Evolutionary conservation across 2,329 filamentous ascomycete species (phyloP).

Genomic region (Bipolaris oryzae): DNA sequence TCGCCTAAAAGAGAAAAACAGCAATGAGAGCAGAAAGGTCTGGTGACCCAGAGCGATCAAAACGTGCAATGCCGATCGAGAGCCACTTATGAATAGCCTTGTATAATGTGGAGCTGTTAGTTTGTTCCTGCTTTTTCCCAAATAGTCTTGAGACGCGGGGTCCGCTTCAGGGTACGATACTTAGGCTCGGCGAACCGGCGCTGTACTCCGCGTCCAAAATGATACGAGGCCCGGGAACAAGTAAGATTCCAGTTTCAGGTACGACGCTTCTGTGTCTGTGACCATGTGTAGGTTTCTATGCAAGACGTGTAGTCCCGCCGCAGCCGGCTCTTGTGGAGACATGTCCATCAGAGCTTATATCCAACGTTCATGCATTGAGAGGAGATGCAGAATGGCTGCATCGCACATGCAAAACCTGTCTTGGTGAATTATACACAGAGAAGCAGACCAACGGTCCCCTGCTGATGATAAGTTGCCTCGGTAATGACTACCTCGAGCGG

Average conservation of each 20-base stretch:
- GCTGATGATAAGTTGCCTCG: neutral
- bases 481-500: neutral
- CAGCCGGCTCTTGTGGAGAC: neutral
- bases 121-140: neutral
- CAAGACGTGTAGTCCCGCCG: neutral
- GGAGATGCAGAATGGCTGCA: neutral
- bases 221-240: neutral
- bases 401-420: neutral
- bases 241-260: neutral
- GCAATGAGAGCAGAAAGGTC: neutral
- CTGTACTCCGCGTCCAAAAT: neutral
- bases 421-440: neutral
- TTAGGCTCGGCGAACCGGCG: neutral
- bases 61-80: neutral
- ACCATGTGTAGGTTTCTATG: neutral
- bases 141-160: neutral
- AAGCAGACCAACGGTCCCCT: neutral
- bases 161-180: neutral
- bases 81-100: neutral
- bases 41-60: neutral
- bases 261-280: neutral
- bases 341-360: neutral
- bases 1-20: neutral
- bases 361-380: neutral
- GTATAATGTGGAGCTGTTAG: neutral